Percentiles rank a stretch among this genome's conserved stretches.
These are phyloP conservation scores for Scutellaria barbata DNA, from an alignment of 257 asterid species.

Conservation along the genomic window DNA sequence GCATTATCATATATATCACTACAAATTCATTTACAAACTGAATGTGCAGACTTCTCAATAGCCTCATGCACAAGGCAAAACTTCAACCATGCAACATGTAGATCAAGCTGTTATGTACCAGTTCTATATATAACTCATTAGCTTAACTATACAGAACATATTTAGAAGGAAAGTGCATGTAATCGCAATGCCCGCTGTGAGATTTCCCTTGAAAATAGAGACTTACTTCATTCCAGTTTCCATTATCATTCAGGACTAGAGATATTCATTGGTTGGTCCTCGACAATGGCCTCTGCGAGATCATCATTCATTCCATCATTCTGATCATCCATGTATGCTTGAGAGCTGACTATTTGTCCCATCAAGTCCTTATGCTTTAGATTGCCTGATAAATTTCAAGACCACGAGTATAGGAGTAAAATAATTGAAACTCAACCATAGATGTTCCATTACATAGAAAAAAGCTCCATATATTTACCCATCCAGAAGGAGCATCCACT, in stretches of 20 bases:
- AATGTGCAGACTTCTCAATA: too few relatives aligned
- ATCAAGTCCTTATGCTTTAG: constrained; percentile 83
- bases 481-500: constrained; percentile 89
- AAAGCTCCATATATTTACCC: constrained; percentile 49
- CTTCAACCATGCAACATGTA: too few relatives aligned
- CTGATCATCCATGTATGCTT: constrained; percentile 71
- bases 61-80: too few relatives aligned
- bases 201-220: too few relatives aligned
- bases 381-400: constrained; percentile 61
- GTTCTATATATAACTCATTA: too few relatives aligned
- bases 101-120: too few relatives aligned
- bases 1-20: too few relatives aligned
- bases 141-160: too few relatives aligned
- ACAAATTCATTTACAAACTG: too few relatives aligned
- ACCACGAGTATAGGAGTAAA: constrained; percentile 13
- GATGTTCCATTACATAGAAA: constrained; percentile 16
- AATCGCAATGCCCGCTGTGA: too few relatives aligned
- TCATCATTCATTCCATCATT: constrained; percentile 42
- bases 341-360: constrained; percentile 89
- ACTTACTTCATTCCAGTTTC: background rate
- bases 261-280: constrained; percentile 30
- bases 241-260: constrained; percentile 29
- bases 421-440: background rate
- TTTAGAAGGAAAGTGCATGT: too few relatives aligned
- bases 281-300: constrained; percentile 39